phyloP scores from a whole-genome alignment of 441 rosid genomes.

The Viola pubescens region DNA sequence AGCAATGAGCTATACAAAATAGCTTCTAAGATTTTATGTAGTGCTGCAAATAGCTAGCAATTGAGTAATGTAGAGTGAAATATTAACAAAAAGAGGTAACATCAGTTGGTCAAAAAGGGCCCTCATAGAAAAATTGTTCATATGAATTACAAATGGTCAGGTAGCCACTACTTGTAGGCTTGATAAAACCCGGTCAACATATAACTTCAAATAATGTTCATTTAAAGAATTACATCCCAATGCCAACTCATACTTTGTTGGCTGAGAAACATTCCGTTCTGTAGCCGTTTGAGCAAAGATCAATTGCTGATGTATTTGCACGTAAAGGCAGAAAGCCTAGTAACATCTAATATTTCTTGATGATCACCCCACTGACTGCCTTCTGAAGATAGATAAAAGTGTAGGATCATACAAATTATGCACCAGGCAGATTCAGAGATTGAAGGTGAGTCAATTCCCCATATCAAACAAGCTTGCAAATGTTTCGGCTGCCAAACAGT shows the following conservation, averaged over 20 bases:
- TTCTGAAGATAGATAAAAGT: slow-evolving; percentile 11
- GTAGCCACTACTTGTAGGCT: slow-evolving; percentile 14
- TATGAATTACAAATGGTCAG: slow-evolving; percentile 25
- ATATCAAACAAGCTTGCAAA: slow-evolving; percentile 10
- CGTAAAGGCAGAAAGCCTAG: slow-evolving; percentile 3
- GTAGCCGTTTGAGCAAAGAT: slow-evolving; percentile 15
- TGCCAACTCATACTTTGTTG: slow-evolving; percentile 15
- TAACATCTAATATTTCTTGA: slow-evolving; percentile 5
- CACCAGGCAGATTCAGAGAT: slow-evolving; percentile 10
- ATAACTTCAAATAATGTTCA: slow-evolving; percentile 15
- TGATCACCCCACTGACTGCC: slow-evolving; percentile 11
- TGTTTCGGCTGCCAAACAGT: slow-evolving; percentile 7
- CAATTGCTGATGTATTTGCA: slow-evolving; percentile 1
- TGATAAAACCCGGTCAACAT: slow-evolving; percentile 17
- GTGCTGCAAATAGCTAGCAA: slow-evolving; percentile 20
- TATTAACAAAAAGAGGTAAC: slow-evolving; percentile 10
- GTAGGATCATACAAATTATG: slow-evolving; percentile 9
- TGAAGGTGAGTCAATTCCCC: slow-evolving; percentile 6
- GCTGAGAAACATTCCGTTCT: slow-evolving; percentile 10
- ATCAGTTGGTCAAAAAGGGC: slow-evolving; percentile 17
- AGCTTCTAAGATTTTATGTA: slow-evolving; percentile 8
- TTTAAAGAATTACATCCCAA: slow-evolving; percentile 22
- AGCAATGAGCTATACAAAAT: slow-evolving; percentile 21
- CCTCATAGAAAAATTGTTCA: slow-evolving; percentile 20
- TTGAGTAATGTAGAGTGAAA: slow-evolving; percentile 22